A percentile compares a stretch with the other conserved stretches of the same genome.
Conservation (phyloP, 768 basidiomycete genomes). For the Chalciporus piperatus region DNA sequence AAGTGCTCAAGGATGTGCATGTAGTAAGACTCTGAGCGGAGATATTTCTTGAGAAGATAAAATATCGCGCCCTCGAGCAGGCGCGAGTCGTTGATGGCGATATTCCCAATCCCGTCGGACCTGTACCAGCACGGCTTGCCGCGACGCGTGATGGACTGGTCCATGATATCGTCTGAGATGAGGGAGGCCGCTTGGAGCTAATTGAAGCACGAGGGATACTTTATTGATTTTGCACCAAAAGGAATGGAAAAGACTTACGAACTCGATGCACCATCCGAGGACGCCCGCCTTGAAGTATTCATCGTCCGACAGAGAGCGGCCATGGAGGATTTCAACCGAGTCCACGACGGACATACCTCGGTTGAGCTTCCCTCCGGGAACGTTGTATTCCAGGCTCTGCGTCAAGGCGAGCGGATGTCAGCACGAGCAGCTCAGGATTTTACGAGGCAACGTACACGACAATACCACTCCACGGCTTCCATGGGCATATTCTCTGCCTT, state of each 20-base stretch:
- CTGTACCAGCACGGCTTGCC: conserved; percentile 96
- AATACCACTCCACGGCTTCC: conserved; percentile 80
- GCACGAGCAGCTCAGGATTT: conserved; percentile 21
- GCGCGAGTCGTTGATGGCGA: conserved; percentile 95
- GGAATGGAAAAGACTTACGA: too few species aligned
- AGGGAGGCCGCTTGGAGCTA: conserved; percentile 85
- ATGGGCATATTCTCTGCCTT: conserved; percentile 71
- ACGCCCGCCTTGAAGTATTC: too few species aligned
- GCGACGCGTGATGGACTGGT: conserved; percentile 86
- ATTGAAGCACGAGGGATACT: too few species aligned
- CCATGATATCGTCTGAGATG: conserved; percentile 91
- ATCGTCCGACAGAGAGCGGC: conserved; percentile 30
- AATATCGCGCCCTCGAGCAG: conserved; percentile 44
- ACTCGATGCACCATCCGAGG: too few species aligned
- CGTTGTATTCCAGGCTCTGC: conserved; percentile 88
- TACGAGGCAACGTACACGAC: conserved; percentile 50
- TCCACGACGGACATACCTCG: conserved; percentile 93
- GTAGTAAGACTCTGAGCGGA: too few species aligned
- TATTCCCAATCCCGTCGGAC: conserved; percentile 55
- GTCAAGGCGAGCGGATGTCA: not conserved
- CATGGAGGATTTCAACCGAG: conserved; percentile 84
- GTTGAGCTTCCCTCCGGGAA: conserved; percentile 95
- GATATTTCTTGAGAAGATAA: too few species aligned
- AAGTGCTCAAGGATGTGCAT: too few species aligned
- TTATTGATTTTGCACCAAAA: too few species aligned